Evolutionary conservation across 2,329 filamentous ascomycete genomes (phyloP).

Genomic region (Sarocladium strictum): DNA sequence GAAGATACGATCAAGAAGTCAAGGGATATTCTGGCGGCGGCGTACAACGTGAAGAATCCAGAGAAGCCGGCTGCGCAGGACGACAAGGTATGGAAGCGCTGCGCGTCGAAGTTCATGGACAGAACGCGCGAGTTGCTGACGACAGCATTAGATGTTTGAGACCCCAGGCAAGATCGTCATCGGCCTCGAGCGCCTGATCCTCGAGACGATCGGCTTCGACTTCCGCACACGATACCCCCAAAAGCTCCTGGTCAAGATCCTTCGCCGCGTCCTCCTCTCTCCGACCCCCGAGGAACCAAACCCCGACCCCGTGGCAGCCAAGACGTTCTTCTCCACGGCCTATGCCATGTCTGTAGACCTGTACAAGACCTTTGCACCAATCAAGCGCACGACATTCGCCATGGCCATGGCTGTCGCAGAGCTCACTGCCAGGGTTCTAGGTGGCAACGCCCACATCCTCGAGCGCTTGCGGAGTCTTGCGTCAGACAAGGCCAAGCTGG

Average conservation of each 20-base stretch:
- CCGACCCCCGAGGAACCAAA: not conserved
- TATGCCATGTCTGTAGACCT: constrained; percentile 83
- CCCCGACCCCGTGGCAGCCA: constrained; percentile 31
- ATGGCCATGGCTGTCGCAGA: constrained; percentile 80
- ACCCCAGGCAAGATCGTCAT: constrained; percentile 73
- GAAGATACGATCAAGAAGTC: constrained; percentile 98
- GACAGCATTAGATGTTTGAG: constrained; percentile 63
- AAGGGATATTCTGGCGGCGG: constrained; percentile 82
- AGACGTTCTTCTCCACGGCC: constrained; percentile 58
- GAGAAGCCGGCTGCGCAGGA: constrained; percentile 69
- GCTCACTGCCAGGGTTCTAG: constrained; percentile 65
- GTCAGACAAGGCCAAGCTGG: constrained; percentile 34
- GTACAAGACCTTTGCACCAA: constrained; percentile 86
- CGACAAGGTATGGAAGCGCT: too few relatives aligned
- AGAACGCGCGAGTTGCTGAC: too few relatives aligned
- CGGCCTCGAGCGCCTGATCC: constrained; percentile 83
- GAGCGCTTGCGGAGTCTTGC: constrained; percentile 45
- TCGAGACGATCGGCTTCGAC: constrained; percentile 90
- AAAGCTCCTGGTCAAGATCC: constrained; percentile 75
- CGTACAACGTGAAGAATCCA: constrained; percentile 73
- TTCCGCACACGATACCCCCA: constrained; percentile 87
- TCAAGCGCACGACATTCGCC: constrained; percentile 84
- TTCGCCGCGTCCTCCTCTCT: constrained; percentile 45
- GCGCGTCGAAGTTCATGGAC: too few relatives aligned
- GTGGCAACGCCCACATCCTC: constrained; percentile 35